Base-by-base conservation (phyloP, 257 asterid genomes). In the Coffea eugenioides region DNA sequence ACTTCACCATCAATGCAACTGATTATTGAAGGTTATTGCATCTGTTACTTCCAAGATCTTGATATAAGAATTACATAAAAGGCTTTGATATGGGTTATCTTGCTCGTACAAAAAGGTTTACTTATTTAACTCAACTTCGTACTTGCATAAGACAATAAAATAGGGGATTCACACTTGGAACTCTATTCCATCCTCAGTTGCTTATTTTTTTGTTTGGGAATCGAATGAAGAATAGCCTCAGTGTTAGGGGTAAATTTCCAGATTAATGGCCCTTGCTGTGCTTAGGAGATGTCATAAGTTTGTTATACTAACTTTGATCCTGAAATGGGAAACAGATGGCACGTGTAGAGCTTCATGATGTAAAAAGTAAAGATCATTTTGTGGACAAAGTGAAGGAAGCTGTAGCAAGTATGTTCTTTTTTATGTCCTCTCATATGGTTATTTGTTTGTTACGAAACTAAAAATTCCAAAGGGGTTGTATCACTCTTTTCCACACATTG, bases 341-440 rank as follows among this genome's bases (percentile, higher is more conserved):
- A 73, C 91, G 76, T 75, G 90, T 93, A 80, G 83, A 90, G 72
- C 94, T 95, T 74, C 91, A 80, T 48, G 95, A 95, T 70, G 88
- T 89, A 73, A 86, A 85, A 83, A 80, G 43, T 78, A 92, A 86
- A 83, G 91, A 89, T 56, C 87, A 88, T 23, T 92, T 95, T 83
- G 91, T 93, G 78, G 82, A 80, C 83, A 89, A 84, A 85, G 85
- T 95, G 81, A 92, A 88, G 79, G 93, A 91, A 82, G 98, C 97
- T 81, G 76, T 88, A 77, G 87, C 88, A 76, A 84, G 99, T 95
- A 85, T 87, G 94, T 87, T 54, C 18, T 18, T 69, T 56, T 61
- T 41, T 43, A 45, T 74, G 36, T 59, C 54, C 16, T 18, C 25
- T 39, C 45, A 18, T 39, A 11, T 69, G 16, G 36, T 45, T 66